Evolutionary conservation across 768 basidiomycete genomes (phyloP).

Genomic region (Butyriboletus loyo): DNA sequence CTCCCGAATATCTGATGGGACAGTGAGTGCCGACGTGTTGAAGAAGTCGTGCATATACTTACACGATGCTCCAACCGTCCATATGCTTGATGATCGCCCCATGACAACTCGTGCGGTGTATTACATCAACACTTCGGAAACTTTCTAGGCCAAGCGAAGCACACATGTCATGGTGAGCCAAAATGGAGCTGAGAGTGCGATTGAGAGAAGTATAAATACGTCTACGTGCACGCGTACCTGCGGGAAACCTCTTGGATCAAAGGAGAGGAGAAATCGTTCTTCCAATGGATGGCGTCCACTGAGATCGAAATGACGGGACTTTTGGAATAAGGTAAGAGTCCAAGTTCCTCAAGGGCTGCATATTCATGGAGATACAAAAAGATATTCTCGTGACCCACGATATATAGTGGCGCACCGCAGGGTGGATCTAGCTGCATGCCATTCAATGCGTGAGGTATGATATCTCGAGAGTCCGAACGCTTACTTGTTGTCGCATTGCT

Average conservation of each 20-base stretch:
- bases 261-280: conserved; percentile 35
- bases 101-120: conserved; percentile 70
- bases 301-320: conserved; percentile 56
- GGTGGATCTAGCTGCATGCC: conserved; percentile 59
- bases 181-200: conserved; percentile 38
- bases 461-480: neutral
- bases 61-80: conserved; percentile 51
- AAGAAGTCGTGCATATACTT: conserved; percentile 11
- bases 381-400: conserved; percentile 57
- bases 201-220: neutral
- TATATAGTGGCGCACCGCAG: conserved; percentile 60
- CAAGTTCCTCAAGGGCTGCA: conserved; percentile 68
- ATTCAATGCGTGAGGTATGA: neutral
- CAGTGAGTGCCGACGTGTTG: neutral
- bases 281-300: conserved; percentile 54
- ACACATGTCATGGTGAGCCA: conserved; percentile 45
- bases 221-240: conserved; percentile 2
- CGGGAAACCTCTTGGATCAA: neutral
- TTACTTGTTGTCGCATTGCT: conserved; percentile 63
- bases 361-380: conserved; percentile 72
- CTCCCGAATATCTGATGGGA: conserved; percentile 77
- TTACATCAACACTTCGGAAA: conserved; percentile 68
- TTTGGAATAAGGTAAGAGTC: conserved; percentile 45
- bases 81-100: conserved; percentile 65
- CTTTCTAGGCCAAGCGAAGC: conserved; percentile 52